Evolutionary conservation across 139 green algal genomes (phyloP), one percentile per base, ranked within the genome.

Genomic region (Yamagishiella unicocca): DNA sequence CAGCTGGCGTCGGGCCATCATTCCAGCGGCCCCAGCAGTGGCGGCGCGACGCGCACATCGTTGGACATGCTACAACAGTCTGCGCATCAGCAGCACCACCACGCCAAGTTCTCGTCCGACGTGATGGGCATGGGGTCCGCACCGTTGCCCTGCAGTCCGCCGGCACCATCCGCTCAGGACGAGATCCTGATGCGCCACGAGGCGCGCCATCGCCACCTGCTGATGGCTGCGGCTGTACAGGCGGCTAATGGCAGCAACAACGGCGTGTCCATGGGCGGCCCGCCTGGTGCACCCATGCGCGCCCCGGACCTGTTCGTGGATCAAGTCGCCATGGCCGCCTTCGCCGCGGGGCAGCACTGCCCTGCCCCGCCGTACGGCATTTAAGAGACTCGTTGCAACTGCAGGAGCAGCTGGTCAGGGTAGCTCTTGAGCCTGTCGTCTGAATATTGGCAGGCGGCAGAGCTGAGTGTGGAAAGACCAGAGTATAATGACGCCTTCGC

Each of bases 1-100:
- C 38, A 37, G 4, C 33, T 77, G 62, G 62, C 40, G 8, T 37
- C 79, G 19, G 62, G 62, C 42, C 19, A 70, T 10, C 42, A 68
- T 45, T 70, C 81, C 17, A 70, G 64, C 62, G 66, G 45, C 42
- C 53, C 61, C 17, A 85, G 40, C 54, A 84, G 77, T 58, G 77
- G 77, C 27, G 58, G 55, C 9, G 74, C 31, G 2, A n/a, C 37
- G 9, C 77, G 77, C 38, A 73, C 24, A 1, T 84, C 77, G 8
- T 21, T 83, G 33, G 77, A 84, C 29, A 2, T 84, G 55, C 7
- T 85, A 29, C 40, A 75, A 10, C 46, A 45, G 4, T 10, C 54
- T 3, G 37, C n/a, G 4, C 78, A 62, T 12, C 58, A 85, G n/a
- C 79, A 50, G 31, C 79, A 85, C 4, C 55, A 72, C 55, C 22